These are phyloP conservation scores for Chondrostereum purpureum DNA, from an alignment of 1,284 basidiomycete species.

Conservation along the genomic window DNA sequence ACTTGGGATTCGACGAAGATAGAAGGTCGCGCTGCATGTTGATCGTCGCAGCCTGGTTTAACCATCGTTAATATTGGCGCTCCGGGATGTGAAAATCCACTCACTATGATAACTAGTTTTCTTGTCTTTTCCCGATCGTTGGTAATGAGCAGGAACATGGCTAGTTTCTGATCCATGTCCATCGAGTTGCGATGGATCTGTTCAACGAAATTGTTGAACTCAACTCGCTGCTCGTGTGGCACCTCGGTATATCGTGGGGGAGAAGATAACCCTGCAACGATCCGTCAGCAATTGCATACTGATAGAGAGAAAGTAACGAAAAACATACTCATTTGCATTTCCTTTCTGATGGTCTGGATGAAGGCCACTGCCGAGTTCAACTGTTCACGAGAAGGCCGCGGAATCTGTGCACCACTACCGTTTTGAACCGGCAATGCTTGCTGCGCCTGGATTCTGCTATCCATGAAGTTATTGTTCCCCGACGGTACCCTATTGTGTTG, in stretches of 20 bases:
- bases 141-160: conserved; percentile 36
- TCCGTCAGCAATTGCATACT: conserved; percentile 13
- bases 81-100: conserved; percentile 21
- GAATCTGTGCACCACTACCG: conserved; percentile 1
- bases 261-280: conserved; percentile 18
- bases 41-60: conserved; percentile 41
- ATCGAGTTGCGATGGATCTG: conserved; percentile 33
- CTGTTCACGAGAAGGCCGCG: conserved; percentile 14
- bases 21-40: conserved; percentile 44
- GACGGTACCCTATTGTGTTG: neutral
- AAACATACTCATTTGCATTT: conserved; percentile 20
- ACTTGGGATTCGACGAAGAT: conserved; percentile 39
- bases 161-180: conserved; percentile 47
- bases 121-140: conserved; percentile 39
- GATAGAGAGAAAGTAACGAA: conserved; percentile 12
- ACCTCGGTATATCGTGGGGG: conserved; percentile 30
- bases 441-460: neutral
- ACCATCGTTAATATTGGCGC: neutral
- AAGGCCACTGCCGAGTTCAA: conserved; percentile 13
- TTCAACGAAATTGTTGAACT: conserved; percentile 46
- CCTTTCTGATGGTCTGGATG: conserved; percentile 12
- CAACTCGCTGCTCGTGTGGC: conserved; percentile 43
- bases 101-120: conserved; percentile 48
- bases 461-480: conserved; percentile 1
- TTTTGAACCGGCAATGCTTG: no score